Conservation (phyloP, 495 filamentous ascomycete genomes). For the Glarea lozoyensis region DNA sequence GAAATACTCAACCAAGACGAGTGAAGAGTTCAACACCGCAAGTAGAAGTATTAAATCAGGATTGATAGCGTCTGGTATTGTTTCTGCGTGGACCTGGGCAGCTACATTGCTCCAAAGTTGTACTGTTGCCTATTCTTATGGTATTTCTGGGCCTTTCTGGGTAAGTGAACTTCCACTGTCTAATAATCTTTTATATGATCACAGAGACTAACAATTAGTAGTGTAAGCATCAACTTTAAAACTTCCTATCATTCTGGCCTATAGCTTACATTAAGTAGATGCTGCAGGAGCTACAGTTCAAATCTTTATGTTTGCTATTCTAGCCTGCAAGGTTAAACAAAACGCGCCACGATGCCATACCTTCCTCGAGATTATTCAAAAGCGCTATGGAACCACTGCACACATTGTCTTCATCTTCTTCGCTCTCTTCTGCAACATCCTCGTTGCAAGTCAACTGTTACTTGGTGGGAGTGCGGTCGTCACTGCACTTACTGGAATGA, state of each 20-base stretch:
- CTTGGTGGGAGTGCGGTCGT: conserved; percentile 19
- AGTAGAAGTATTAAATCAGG: conserved; percentile 38
- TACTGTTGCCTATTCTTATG: conserved; percentile 40
- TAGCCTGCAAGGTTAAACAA: conserved; percentile 38
- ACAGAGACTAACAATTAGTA: neutral
- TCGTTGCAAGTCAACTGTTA: conserved; percentile 18
- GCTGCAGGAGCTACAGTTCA: conserved; percentile 35
- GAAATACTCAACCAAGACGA: conserved; percentile 31
- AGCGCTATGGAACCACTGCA: conserved; percentile 44
- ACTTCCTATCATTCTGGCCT: neutral
- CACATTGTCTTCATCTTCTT: conserved; percentile 29
- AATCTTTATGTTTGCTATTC: conserved; percentile 37
- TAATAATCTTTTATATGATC: neutral
- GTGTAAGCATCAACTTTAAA: neutral
- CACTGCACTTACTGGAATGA: conserved; percentile 15
- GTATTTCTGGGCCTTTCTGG: conserved; percentile 36
- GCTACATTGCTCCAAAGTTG: conserved; percentile 35
- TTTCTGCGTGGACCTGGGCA: conserved; percentile 38
- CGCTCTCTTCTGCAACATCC: conserved; percentile 13
- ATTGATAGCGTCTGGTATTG: conserved; percentile 39
- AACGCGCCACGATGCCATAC: conserved; percentile 24
- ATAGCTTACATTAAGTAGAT: conserved; percentile 14
- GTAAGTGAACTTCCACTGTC: neutral
- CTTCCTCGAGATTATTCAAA: conserved; percentile 57
- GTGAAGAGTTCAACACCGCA: conserved; percentile 44